These are phyloP conservation scores for Xanthoconium stramineum DNA, from an alignment of 768 basidiomycete genomes.

Conservation along the genomic window DNA sequence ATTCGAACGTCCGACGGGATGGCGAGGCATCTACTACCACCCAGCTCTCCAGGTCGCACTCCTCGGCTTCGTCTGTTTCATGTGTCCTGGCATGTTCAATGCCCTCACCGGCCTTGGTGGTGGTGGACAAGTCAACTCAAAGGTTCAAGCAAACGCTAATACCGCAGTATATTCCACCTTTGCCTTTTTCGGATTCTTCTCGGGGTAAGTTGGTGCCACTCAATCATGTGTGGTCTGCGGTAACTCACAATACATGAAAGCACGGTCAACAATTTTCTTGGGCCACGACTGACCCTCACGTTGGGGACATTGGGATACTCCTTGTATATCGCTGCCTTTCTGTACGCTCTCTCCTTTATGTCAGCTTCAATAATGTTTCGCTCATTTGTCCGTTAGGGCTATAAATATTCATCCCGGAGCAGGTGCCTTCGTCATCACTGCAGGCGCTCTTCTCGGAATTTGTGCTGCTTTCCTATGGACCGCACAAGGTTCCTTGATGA, in stretches of 20 bases:
- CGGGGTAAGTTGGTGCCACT: conserved; percentile 44
- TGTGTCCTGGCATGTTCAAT: conserved; percentile 71
- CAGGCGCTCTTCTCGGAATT: conserved; percentile 49
- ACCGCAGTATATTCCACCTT: conserved; percentile 63
- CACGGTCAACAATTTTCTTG: not conserved
- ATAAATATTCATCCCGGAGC: conserved; percentile 35
- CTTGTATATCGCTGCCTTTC: conserved; percentile 9
- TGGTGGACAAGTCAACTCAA: conserved; percentile 67
- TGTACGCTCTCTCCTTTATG: conserved; percentile 30
- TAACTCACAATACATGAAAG: no score
- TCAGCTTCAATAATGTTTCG: not conserved
- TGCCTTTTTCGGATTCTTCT: conserved; percentile 58
- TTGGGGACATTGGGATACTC: no score
- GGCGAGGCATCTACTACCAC: conserved; percentile 55
- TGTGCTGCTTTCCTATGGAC: conserved; percentile 54
- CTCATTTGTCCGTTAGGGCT: conserved; percentile 37
- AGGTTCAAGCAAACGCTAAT: conserved; percentile 66
- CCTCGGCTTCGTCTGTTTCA: conserved; percentile 63
- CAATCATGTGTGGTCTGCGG: conserved; percentile 42
- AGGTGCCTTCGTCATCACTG: conserved; percentile 44
- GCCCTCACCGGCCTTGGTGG: conserved; percentile 76
- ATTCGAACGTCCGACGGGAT: conserved; percentile 44
- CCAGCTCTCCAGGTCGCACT: conserved; percentile 42
- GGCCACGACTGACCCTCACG: not conserved
- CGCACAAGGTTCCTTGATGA: conserved; percentile 51